Percentiles rank a stretch among this genome's conserved stretches.
Evolutionary conservation across 208 protist genomes (phyloP).

Genomic region (Crithidia sp.): DNA sequence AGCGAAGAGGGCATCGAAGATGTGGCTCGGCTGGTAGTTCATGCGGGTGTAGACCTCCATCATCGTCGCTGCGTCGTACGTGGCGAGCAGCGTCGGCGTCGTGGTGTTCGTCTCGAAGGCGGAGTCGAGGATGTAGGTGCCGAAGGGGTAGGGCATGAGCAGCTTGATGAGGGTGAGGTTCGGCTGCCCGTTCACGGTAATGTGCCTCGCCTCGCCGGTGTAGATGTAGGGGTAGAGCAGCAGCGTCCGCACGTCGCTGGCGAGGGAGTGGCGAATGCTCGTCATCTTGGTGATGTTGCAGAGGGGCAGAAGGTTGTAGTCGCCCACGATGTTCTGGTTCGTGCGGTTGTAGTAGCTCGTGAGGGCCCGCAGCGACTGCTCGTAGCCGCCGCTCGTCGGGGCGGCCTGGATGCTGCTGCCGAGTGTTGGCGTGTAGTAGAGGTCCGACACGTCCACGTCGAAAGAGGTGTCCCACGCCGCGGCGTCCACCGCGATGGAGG

Average conservation of each 20-base stretch:
- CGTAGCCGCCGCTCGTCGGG: constrained; percentile 19
- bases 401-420: constrained; percentile 21
- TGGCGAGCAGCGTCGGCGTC: constrained; percentile 31
- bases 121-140: constrained; percentile 13
- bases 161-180: constrained; percentile 74
- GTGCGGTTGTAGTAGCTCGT: constrained; percentile 64
- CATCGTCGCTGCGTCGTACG: constrained; percentile 19
- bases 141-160: constrained; percentile 66
- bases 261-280: constrained; percentile 37
- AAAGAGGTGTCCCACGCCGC: constrained; percentile 46
- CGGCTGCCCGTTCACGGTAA: constrained; percentile 25
- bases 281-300: constrained; percentile 54
- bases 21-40: constrained; percentile 19
- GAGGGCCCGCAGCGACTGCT: constrained; percentile 26
- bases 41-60: constrained; percentile 24
- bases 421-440: not conserved
- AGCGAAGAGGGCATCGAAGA: constrained; percentile 34
- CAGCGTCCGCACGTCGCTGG: constrained; percentile 22
- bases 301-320: constrained; percentile 55
- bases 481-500: constrained; percentile 27
- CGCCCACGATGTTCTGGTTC: constrained; percentile 52
- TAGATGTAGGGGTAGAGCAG: constrained; percentile 70
- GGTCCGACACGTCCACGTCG: constrained; percentile 30
- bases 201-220: constrained; percentile 28
- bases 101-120: constrained; percentile 38